Base-by-base conservation (phyloP, 352 stramenopile species). In the Peronospora destructor region DNA sequence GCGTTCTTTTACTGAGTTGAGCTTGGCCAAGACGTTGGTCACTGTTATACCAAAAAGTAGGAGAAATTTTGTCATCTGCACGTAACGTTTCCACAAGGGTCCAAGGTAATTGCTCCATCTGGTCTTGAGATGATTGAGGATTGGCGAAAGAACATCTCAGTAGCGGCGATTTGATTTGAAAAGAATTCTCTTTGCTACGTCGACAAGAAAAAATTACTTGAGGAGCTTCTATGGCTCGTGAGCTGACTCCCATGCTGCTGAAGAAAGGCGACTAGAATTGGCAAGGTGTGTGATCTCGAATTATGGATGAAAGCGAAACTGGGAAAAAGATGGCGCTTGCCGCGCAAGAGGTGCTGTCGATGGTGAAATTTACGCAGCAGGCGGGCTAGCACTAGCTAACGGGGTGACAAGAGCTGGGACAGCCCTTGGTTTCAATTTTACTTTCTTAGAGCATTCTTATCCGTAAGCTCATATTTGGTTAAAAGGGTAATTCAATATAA, bases 331-430 rank as follows among this genome's bases (percentile, higher is more conserved):
- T 92, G 14, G 74, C 84, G 6, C 54, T 41, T 21, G 78, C 77
- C 0, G 69, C 25, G 80, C 77, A 42, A 71, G 75, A 26, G 82
- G 78, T 19, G 82, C 82, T 19, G 49, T 91, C 6, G 79, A 92
- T 58, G 88, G 73, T 38, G 79, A 77, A 9, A 49, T 92, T 21
- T 79, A 79, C 49, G 82, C 77, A 23, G 80, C 76, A 17, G 68
- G 79, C 25, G 82, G 82, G 0, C 59, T 92, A 6, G 77, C 68
- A 14, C 58, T 92, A 8, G 82, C 75, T 2, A 88, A 85, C 42
- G 76, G 79, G 2, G 72, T 89, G 30, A 59, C 71, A 30, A 59
- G 69, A 3, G 73, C 78, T 11, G 71, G 75, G 4, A 73, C 72
- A 12, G 73, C 82, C 1, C 39, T 72, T 17, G 59, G 59, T 3